Percentiles rank a stretch among this genome's conserved stretches.
Conservation (phyloP, 768 basidiomycete genomes). For the Tricholoma bakamatsutake region DNA sequence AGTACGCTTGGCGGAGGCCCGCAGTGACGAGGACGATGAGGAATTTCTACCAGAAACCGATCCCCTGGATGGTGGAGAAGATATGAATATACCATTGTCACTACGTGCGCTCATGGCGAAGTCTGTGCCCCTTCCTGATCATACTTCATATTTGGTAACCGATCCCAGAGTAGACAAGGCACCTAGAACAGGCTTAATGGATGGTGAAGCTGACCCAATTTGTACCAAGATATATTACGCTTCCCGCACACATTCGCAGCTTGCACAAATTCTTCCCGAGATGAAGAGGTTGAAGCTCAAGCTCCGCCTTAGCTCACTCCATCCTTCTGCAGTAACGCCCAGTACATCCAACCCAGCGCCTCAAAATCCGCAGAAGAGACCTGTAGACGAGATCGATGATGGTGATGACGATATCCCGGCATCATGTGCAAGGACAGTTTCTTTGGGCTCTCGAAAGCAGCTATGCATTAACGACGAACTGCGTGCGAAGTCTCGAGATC, state of each 20-base stretch:
- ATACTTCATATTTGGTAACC: neutral
- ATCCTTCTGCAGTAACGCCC: slow-evolving; percentile 12
- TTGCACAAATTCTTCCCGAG: slow-evolving; percentile 87
- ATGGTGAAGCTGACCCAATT: slow-evolving; percentile 41
- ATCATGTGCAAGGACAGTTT: slow-evolving; percentile 53
- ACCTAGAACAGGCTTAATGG: slow-evolving; percentile 14
- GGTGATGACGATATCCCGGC: slow-evolving; percentile 17
- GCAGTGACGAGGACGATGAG: slow-evolving; percentile 47
- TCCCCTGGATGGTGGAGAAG: slow-evolving; percentile 32
- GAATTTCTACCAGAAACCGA: slow-evolving; percentile 64
- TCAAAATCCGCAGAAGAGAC: slow-evolving; percentile 13
- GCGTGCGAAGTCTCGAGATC: slow-evolving; percentile 51
- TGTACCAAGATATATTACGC: slow-evolving; percentile 90
- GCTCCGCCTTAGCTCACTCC: slow-evolving; percentile 23
- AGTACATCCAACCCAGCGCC: neutral
- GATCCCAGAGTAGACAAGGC: slow-evolving; percentile 27
- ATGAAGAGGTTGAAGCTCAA: slow-evolving; percentile 62
- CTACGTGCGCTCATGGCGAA: slow-evolving; percentile 76
- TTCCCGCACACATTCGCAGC: slow-evolving; percentile 93
- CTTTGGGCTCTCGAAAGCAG: slow-evolving; percentile 86
- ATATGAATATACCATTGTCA: slow-evolving; percentile 64
- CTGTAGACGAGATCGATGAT: slow-evolving; percentile 22
- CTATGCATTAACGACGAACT: slow-evolving; percentile 88
- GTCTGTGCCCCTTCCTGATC: slow-evolving; percentile 32
- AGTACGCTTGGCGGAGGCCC: slow-evolving; percentile 4